phyloP scores from a whole-genome alignment of 2,329 filamentous ascomycete species.

The Talaromyces sp. region DNA sequence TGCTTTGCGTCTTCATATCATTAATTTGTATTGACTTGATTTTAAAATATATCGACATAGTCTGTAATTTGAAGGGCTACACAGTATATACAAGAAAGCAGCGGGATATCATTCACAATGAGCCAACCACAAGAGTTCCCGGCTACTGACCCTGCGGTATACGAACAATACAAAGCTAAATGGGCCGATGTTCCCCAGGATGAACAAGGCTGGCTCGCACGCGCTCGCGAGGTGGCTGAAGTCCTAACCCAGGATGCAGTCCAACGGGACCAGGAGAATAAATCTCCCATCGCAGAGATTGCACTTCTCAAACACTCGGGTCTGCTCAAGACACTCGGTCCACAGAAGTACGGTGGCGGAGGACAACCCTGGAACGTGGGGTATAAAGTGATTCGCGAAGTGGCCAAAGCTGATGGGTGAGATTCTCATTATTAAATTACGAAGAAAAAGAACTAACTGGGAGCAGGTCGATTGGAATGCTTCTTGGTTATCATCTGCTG shows the following conservation, averaged over 20 bases:
- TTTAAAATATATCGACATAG: not conserved
- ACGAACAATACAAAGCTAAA: conserved; percentile 34
- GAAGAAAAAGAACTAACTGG: not conserved
- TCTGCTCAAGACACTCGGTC: conserved; percentile 47
- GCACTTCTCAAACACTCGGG: conserved; percentile 49
- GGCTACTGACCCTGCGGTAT: conserved; percentile 36
- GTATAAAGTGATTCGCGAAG: conserved; percentile 57
- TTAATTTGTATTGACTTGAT: not conserved
- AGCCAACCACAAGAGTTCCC: conserved; percentile 4
- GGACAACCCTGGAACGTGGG: conserved; percentile 51
- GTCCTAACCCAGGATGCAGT: conserved; percentile 48
- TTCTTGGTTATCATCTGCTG: conserved; percentile 60
- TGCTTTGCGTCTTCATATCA: not conserved
- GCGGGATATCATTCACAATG: not conserved
- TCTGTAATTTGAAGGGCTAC: not conserved
- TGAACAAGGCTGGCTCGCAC: conserved; percentile 42
- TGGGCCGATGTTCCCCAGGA: conserved; percentile 37
- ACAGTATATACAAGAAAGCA: not conserved
- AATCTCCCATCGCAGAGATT: conserved; percentile 48
- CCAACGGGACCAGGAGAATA: conserved; percentile 47
- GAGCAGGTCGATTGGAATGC: conserved; percentile 55
- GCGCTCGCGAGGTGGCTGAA: conserved; percentile 46
- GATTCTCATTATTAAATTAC: not conserved
- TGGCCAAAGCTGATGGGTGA: conserved; percentile 59
- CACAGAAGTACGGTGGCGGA: conserved; percentile 48